Percentiles rank a stretch among this genome's conserved stretches.
These are phyloP conservation scores for Chrysanthemum seticuspe DNA, from an alignment of 129 eudicot species.

Conservation along the genomic window DNA sequence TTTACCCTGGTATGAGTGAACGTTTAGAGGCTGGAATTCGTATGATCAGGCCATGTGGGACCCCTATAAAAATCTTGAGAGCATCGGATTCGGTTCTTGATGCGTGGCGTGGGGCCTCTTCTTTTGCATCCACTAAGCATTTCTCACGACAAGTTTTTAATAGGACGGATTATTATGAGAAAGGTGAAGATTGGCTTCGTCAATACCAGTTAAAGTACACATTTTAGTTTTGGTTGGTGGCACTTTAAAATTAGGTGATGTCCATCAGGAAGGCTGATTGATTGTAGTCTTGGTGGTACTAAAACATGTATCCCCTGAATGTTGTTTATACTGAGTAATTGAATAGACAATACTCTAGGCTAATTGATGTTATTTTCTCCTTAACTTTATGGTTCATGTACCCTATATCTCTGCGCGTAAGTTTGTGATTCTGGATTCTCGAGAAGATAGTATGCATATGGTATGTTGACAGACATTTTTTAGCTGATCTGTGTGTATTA, in stretches of 20 bases:
- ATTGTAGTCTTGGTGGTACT: neutral
- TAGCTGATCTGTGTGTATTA: no score
- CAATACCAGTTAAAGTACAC: constrained; percentile 67
- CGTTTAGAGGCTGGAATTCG: constrained; percentile 86
- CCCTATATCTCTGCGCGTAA: neutral
- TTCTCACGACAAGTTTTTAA: constrained; percentile 66
- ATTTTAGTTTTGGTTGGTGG: constrained; percentile 29
- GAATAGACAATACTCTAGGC: neutral
- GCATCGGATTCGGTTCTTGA: constrained; percentile 74
- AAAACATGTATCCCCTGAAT: neutral
- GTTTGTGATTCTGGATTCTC: no score
- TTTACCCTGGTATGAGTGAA: constrained; percentile 79
- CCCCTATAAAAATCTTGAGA: constrained; percentile 49
- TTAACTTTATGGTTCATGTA: neutral
- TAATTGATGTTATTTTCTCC: neutral
- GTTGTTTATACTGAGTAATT: neutral
- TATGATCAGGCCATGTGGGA: constrained; percentile 91
- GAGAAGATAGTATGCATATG: no score
- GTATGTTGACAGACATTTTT: no score
- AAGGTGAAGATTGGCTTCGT: constrained; percentile 94
- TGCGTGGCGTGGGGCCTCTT: constrained; percentile 97
- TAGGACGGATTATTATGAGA: constrained; percentile 74
- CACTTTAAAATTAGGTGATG: neutral
- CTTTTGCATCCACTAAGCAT: constrained; percentile 60
- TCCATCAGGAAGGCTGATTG: neutral